These are phyloP conservation scores for Salmacisia buchloeana DNA, from an alignment of 1,284 basidiomycete genomes.

Conservation along the genomic window DNA sequence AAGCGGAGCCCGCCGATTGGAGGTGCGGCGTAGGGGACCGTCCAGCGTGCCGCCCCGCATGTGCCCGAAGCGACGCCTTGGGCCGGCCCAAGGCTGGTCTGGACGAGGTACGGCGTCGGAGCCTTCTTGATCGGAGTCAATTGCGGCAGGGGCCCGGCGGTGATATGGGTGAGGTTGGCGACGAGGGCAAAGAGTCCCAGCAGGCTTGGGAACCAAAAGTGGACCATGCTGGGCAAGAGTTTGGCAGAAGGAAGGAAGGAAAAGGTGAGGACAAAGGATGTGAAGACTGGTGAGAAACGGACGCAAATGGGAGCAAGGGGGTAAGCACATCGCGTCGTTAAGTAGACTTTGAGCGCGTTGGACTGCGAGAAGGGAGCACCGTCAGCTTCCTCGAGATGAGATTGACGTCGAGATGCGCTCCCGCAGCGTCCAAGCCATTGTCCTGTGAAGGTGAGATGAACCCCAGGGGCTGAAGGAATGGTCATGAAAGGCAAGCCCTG, in stretches of 20 bases:
- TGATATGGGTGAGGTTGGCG: not conserved
- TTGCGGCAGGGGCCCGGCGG: not conserved
- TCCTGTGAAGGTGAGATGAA: too few species aligned
- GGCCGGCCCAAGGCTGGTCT: not conserved
- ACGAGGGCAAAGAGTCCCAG: not conserved
- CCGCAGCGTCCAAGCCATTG: too few species aligned
- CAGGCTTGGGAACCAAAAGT: not conserved
- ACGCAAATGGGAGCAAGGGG: not conserved
- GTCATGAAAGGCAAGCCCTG: too few species aligned
- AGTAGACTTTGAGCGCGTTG: not conserved
- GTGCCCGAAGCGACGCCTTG: not conserved
- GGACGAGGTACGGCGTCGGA: not conserved
- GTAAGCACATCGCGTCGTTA: not conserved
- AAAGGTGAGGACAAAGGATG: not conserved
- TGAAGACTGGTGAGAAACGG: not conserved
- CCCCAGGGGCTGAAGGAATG: too few species aligned
- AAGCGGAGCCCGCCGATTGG: slow-evolving; percentile 32
- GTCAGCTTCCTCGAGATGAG: too few species aligned
- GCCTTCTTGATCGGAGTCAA: not conserved
- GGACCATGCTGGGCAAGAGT: not conserved
- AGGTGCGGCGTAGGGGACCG: slow-evolving; percentile 29
- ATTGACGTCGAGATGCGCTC: too few species aligned
- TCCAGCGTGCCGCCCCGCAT: slow-evolving; percentile 19
- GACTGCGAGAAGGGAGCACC: not conserved
- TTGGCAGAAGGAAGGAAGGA: not conserved